A percentile compares a stretch with the other conserved stretches of the same genome.
These are phyloP conservation scores for Salix udensis DNA, from an alignment of 345 rosid species.

Conservation along the genomic window DNA sequence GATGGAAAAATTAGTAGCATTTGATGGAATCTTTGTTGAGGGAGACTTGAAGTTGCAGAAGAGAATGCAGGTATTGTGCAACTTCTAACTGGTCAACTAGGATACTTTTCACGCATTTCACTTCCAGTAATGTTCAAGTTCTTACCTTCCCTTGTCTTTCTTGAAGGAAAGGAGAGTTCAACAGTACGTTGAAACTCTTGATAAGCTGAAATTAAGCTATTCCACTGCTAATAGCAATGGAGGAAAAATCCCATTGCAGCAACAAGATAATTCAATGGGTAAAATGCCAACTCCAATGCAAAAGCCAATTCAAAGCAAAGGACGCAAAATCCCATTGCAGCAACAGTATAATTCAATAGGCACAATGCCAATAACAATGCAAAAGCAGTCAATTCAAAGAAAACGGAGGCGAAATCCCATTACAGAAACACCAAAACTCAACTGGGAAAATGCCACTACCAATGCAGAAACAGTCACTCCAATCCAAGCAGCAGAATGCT, in stretches of 20 bases:
- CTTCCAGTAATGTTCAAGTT: neutral
- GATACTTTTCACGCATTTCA: neutral
- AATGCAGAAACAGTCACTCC: neutral
- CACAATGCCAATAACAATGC: neutral
- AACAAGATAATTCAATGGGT: neutral
- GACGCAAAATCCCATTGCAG: slow-evolving; percentile 10
- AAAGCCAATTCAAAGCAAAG: slow-evolving; percentile 6
- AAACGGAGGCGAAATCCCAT: neutral
- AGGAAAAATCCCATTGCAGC: slow-evolving; percentile 4
- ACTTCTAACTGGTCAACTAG: neutral
- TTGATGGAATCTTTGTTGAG: slow-evolving; percentile 19
- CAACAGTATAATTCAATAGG: neutral
- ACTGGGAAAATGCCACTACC: neutral
- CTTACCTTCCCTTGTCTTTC: neutral
- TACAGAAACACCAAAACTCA: neutral
- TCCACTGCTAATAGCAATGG: slow-evolving; percentile 1
- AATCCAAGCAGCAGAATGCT: neutral
- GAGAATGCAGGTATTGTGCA: slow-evolving; percentile 17
- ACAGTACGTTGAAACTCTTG: slow-evolving; percentile 18
- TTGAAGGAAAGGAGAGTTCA: slow-evolving; percentile 29
- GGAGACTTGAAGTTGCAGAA: slow-evolving; percentile 23
- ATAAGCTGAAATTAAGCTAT: slow-evolving; percentile 18
- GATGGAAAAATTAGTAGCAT: slow-evolving; percentile 22
- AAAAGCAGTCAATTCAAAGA: neutral
- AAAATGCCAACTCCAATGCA: neutral